Evolutionary conservation across 352 stramenopile genomes (phyloP).

Genomic region (Phytophthora foliorum): DNA sequence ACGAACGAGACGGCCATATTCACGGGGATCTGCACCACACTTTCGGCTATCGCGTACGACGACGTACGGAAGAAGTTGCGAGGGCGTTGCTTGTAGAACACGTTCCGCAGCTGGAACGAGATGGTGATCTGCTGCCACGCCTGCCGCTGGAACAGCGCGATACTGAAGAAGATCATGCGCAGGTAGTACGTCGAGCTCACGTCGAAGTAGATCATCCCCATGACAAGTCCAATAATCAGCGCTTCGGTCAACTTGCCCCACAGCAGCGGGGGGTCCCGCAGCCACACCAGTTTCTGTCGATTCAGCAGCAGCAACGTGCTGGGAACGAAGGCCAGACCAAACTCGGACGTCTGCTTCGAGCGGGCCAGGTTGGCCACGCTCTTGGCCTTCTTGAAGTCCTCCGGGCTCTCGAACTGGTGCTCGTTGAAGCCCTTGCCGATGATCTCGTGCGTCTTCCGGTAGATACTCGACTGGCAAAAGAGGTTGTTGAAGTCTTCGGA

Average conservation of each 20-base stretch:
- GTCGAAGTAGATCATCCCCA: conserved; percentile 71
- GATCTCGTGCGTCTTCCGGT: conserved; percentile 48
- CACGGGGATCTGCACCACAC: conserved; percentile 58
- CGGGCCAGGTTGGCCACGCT: conserved; percentile 48
- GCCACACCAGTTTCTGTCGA: conserved; percentile 58
- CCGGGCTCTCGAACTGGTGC: conserved; percentile 53
- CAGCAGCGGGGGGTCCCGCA: conserved; percentile 51
- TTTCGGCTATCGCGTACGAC: conserved; percentile 73
- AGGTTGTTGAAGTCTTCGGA: conserved; percentile 58
- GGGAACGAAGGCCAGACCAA: conserved; percentile 43
- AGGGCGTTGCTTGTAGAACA: conserved; percentile 90
- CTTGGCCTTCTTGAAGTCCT: conserved; percentile 62
- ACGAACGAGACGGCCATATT: conserved; percentile 70
- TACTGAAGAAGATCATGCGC: conserved; percentile 63
- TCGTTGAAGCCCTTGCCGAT: conserved; percentile 58
- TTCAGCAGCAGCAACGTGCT: conserved; percentile 45
- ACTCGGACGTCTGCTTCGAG: conserved; percentile 55
- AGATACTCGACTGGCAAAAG: conserved; percentile 65
- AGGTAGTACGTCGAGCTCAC: conserved; percentile 59
- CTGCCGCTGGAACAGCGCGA: conserved; percentile 60
- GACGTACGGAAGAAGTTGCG: conserved; percentile 87
- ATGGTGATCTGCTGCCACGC: conserved; percentile 75
- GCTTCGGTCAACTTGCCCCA: conserved; percentile 56
- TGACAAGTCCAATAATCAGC: conserved; percentile 72
- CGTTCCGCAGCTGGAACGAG: conserved; percentile 71